phyloP scores from a whole-genome alignment of 257 asterid genomes.

The Solanum chiquidenum region DNA sequence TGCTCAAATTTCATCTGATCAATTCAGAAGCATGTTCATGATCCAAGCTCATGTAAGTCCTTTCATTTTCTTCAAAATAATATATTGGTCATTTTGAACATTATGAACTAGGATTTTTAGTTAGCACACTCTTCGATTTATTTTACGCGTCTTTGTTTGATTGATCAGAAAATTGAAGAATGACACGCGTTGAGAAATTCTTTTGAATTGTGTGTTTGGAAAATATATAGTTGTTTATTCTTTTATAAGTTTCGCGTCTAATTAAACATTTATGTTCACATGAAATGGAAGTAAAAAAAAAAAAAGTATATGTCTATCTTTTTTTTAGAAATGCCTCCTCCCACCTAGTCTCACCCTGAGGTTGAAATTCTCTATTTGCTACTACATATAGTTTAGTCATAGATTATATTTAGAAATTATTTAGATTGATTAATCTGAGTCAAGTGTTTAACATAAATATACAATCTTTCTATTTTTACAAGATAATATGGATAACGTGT shows the following conservation, averaged over 20 bases:
- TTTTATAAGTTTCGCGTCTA: background rate
- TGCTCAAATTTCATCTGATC: constrained; percentile 26
- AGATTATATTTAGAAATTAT: background rate
- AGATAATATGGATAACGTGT: background rate
- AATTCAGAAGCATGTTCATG: constrained; percentile 16
- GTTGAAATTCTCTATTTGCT: background rate
- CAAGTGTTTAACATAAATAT: background rate
- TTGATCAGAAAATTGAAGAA: background rate
- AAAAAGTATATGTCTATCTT: background rate
- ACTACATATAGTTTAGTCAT: no score
- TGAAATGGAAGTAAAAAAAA: background rate
- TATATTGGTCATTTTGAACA: background rate
- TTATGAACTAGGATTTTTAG: background rate
- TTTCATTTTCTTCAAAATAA: background rate
- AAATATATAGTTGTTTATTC: background rate
- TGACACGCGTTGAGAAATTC: background rate
- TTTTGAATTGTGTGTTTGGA: background rate
- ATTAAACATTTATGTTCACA: no score
- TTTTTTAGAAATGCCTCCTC: background rate
- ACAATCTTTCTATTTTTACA: background rate
- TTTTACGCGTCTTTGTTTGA: background rate
- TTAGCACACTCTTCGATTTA: background rate
- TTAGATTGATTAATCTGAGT: background rate
- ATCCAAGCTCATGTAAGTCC: constrained; percentile 14
- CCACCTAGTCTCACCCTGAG: background rate